phyloP scores from a whole-genome alignment of 2,329 filamentous ascomycete species.

The Aspergillus brasiliensis region DNA sequence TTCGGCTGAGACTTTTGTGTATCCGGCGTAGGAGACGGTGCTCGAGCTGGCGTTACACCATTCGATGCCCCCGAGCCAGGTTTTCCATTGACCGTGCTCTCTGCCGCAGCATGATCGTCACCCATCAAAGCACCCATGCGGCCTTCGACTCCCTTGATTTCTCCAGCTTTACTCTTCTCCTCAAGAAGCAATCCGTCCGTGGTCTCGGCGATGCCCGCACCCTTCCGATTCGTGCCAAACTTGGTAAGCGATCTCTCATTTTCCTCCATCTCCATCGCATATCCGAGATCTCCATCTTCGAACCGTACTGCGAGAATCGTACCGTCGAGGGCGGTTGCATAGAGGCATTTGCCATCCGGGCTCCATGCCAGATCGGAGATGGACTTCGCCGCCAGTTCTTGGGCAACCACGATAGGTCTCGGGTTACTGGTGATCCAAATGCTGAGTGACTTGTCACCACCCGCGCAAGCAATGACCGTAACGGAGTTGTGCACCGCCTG shows the following conservation, averaged over 20 bases:
- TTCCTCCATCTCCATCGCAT: slow-evolving; percentile 80
- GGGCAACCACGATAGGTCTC: slow-evolving; percentile 82
- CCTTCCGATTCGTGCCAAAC: slow-evolving; percentile 84
- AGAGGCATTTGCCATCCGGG: slow-evolving; percentile 85
- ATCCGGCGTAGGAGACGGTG: slow-evolving; percentile 35
- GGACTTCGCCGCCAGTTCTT: slow-evolving; percentile 85
- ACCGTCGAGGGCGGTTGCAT: slow-evolving; percentile 84
- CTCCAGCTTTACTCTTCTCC: slow-evolving; percentile 87
- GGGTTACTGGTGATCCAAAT: slow-evolving; percentile 98
- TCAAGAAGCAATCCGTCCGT: slow-evolving; percentile 85
- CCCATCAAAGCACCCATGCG: slow-evolving; percentile 99
- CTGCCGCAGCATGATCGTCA: slow-evolving; percentile 63
- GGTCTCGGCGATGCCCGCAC: slow-evolving; percentile 88
- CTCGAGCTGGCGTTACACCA: slow-evolving; percentile 43
- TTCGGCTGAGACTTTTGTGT: slow-evolving; percentile 40
- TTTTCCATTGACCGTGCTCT: slow-evolving; percentile 54
- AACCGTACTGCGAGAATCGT: slow-evolving; percentile 82
- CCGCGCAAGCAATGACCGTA: slow-evolving; percentile 94
- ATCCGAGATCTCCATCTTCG: slow-evolving; percentile 83
- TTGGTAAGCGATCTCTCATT: slow-evolving; percentile 93
- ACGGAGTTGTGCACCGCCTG: slow-evolving; percentile 58
- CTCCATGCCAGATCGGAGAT: slow-evolving; percentile 95
- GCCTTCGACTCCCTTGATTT: slow-evolving; percentile 85
- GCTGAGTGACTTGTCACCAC: slow-evolving; percentile 93
- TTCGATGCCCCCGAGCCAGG: slow-evolving; percentile 45